phyloP scores from a whole-genome alignment of 306 rosid genomes.

The Pyrus bretschneideri region DNA sequence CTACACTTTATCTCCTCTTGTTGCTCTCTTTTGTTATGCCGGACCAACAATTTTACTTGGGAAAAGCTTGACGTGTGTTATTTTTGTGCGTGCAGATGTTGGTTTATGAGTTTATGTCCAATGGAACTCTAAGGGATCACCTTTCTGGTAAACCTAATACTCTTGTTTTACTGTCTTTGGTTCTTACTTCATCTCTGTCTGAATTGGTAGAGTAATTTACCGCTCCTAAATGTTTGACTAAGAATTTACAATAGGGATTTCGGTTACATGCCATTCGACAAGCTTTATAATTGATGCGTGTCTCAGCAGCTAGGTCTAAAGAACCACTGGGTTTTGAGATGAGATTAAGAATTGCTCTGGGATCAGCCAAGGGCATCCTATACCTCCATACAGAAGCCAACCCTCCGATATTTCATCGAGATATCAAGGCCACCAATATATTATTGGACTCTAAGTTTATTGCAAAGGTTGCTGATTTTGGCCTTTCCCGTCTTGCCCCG shows the following conservation, averaged over 20 bases:
- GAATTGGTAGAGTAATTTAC: neutral
- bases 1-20: neutral
- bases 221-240: neutral
- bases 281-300: constrained; percentile 7
- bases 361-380: constrained; percentile 77
- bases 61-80: constrained; percentile 7
- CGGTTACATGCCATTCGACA: neutral
- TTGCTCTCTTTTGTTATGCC: neutral
- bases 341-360: constrained; percentile 78
- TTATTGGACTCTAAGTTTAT: constrained; percentile 60
- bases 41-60: constrained; percentile 4
- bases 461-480: constrained; percentile 94
- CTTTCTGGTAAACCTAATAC: constrained; percentile 59
- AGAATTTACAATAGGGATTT: neutral
- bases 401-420: constrained; percentile 98
- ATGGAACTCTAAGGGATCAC: constrained; percentile 86
- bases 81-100: constrained; percentile 70
- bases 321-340: constrained; percentile 54
- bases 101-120: constrained; percentile 86
- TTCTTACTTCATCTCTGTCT: neutral
- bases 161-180: constrained; percentile 4
- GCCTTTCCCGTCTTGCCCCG: constrained; percentile 96
- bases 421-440: constrained; percentile 91
- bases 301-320: constrained; percentile 40
- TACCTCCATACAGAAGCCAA: constrained; percentile 93